A percentile compares a stretch with the other conserved stretches of the same genome.
These are phyloP conservation scores for Aureobasidium mangrovei DNA, from an alignment of 2,329 filamentous ascomycete species.

Conservation along the genomic window DNA sequence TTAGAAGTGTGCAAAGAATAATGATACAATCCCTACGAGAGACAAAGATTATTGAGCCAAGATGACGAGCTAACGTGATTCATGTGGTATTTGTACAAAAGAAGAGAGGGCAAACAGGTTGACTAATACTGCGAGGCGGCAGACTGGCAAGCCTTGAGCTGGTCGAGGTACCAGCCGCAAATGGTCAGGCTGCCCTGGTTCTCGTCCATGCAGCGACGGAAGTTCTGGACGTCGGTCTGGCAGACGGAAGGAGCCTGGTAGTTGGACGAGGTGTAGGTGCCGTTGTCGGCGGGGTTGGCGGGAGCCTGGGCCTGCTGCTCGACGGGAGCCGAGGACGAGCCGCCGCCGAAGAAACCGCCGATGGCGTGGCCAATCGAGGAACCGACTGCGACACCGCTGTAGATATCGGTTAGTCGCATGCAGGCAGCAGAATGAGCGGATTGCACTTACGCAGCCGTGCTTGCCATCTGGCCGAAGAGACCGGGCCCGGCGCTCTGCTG, in stretches of 20 bases:
- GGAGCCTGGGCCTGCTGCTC: slow-evolving; percentile 39
- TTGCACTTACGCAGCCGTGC: slow-evolving; percentile 81
- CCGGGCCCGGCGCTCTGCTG: slow-evolving; percentile 59
- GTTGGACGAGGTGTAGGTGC: slow-evolving; percentile 25
- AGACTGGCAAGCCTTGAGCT: slow-evolving; percentile 56
- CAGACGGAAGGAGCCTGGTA: slow-evolving; percentile 47
- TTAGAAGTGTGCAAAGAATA: not conserved
- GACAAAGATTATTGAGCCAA: not conserved
- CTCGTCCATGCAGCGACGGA: slow-evolving; percentile 95
- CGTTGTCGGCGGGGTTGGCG: slow-evolving; percentile 31
- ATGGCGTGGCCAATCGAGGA: slow-evolving; percentile 93
- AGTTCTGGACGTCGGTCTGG: slow-evolving; percentile 68
- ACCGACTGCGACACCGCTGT: slow-evolving; percentile 89
- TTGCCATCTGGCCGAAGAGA: slow-evolving; percentile 93
- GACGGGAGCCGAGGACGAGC: slow-evolving; percentile 48
- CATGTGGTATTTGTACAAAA: slow-evolving; percentile 10
- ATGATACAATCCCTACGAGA: slow-evolving; percentile 9
- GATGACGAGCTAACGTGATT: not conserved
- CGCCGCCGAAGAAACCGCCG: slow-evolving; percentile 76
- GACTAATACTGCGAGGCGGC: slow-evolving; percentile 41
- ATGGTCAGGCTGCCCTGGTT: slow-evolving; percentile 89
- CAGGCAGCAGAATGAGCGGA: slow-evolving; percentile 10
- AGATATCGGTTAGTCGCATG: slow-evolving; percentile 20
- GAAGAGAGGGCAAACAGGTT: not conserved
- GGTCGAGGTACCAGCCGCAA: slow-evolving; percentile 96